phyloP scores from a whole-genome alignment of 768 basidiomycete species.

The Psilocybe azurescens region DNA sequence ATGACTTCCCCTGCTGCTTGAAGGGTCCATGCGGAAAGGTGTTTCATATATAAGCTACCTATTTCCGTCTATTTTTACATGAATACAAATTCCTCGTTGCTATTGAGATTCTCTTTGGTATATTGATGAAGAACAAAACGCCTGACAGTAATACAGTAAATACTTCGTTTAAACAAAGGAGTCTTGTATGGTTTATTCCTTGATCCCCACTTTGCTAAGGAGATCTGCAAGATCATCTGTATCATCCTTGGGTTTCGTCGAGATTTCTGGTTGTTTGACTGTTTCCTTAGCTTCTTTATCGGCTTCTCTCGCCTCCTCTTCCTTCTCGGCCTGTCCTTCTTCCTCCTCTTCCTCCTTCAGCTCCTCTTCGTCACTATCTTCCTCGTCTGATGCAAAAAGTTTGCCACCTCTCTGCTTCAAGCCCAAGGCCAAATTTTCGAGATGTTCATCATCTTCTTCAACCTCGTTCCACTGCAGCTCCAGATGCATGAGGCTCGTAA shows the following conservation, averaged over 20 bases:
- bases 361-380: slow-evolving; percentile 78
- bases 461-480: slow-evolving; percentile 93
- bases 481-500: slow-evolving; percentile 64
- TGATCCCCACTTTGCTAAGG: slow-evolving; percentile 66
- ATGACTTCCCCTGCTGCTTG: slow-evolving; percentile 20
- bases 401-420: slow-evolving; percentile 73
- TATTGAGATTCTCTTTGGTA: slow-evolving; percentile 15
- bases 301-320: slow-evolving; percentile 31
- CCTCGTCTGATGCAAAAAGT: slow-evolving; percentile 75
- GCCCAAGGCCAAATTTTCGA: slow-evolving; percentile 56
- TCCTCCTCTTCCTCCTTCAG: slow-evolving; percentile 58
- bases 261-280: slow-evolving; percentile 4
- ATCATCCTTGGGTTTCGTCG: slow-evolving; percentile 27
- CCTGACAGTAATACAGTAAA: not conserved
- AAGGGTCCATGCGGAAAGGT: not conserved
- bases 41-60: not conserved
- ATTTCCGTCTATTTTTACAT: not conserved
- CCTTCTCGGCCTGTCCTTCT: slow-evolving; percentile 38
- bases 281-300: slow-evolving; percentile 31
- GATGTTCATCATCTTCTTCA: slow-evolving; percentile 74
- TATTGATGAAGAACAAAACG: slow-evolving; percentile 1
- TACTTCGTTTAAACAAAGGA: not conserved
- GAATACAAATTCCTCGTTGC: not conserved
- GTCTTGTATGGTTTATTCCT: slow-evolving; percentile 2
- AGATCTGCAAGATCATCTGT: slow-evolving; percentile 69